Base-by-base conservation (phyloP, 495 filamentous ascomycete species). In the Glarea lozoyensis region DNA sequence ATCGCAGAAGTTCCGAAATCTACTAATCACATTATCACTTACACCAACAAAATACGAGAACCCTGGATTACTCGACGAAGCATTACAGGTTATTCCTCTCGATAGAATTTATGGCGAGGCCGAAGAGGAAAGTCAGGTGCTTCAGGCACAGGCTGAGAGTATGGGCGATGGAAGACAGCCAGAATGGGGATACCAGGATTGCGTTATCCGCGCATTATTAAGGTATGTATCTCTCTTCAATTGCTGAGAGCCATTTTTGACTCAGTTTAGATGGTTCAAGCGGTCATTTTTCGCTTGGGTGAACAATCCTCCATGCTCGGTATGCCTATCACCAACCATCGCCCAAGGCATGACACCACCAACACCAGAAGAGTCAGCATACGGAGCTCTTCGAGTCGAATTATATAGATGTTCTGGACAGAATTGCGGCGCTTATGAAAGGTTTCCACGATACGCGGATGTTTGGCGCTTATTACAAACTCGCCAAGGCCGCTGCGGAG, bases 151-250 rank as follows among this genome's bases (percentile, higher is more conserved):
- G 58, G 90, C 92, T 9, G 83, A 81, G 53, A 90, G 84, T 51
- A 73, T 94, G 57, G 84, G 82, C 2, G 75, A 81, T 37, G 77
- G 76, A 17, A 71, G 73, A 43, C 84, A 82, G 54, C 76, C 90
- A 12, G 86, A 92, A 73, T 99, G 93, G 93, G 89, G 88, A 11
- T 95, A 96, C 56, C 93, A 97, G 62, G 92, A 99, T 67, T 99
- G 90, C 67, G 86, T 96, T 22, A 82, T 99, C 52, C 79, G 83
- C 53, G 85, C 92, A 46, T 68, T 99, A 46, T 64, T 96, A 45
- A 88, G 79, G 87, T 84, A 60, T 34, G 68, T 44, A 38, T 1
- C 19, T 10, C 40, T 39, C 17, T 4, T 15, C 12, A 20, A 50
- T 17, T 3, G 42, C 43, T 46, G 32, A 22, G 23, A n/a, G 25